These are phyloP conservation scores for Neurospora tetrasperma DNA, from an alignment of 495 filamentous ascomycete genomes.

Conservation along the genomic window DNA sequence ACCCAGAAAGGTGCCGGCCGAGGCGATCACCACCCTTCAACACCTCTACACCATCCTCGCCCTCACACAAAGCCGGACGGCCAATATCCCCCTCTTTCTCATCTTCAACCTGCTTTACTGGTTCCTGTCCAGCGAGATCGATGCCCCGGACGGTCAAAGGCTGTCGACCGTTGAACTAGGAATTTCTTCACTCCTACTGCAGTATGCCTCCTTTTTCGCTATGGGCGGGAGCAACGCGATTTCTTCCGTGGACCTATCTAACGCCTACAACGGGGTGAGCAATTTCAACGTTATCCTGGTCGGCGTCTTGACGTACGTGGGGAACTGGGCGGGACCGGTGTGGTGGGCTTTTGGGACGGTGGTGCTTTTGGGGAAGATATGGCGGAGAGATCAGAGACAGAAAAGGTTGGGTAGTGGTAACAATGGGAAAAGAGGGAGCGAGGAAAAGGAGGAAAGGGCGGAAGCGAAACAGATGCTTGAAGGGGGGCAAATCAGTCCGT, in stretches of 20 bases:
- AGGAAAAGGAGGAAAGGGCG: not conserved
- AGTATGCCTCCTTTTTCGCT: constrained; percentile 78
- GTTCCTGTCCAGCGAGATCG: constrained; percentile 32
- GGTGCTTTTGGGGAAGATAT: constrained; percentile 37
- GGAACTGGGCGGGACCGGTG: constrained; percentile 87
- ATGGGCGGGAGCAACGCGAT: constrained; percentile 87
- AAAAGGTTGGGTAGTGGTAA: too few species aligned
- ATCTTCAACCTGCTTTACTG: constrained; percentile 52
- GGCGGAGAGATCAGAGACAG: not conserved
- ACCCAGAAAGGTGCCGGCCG: constrained; percentile 2
- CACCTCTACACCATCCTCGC: constrained; percentile 67
- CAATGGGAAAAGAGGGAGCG: too few species aligned
- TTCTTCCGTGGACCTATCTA: constrained; percentile 74
- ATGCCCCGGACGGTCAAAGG: constrained; percentile 12
- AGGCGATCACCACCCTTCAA: constrained; percentile 42
- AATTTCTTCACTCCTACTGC: constrained; percentile 54
- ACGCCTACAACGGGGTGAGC: constrained; percentile 71
- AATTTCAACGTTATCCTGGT: constrained; percentile 59
- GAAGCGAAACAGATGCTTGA: not conserved
- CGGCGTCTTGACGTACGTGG: constrained; percentile 68
- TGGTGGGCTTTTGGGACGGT: constrained; percentile 66
- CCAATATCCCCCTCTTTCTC: constrained; percentile 76
- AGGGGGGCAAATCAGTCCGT: constrained; percentile 8
- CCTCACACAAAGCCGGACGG: constrained; percentile 72
- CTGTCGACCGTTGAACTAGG: constrained; percentile 47